These are phyloP conservation scores for Chaetomiaceae sp. DNA, from an alignment of 2,329 filamentous ascomycete species.

Conservation along the genomic window DNA sequence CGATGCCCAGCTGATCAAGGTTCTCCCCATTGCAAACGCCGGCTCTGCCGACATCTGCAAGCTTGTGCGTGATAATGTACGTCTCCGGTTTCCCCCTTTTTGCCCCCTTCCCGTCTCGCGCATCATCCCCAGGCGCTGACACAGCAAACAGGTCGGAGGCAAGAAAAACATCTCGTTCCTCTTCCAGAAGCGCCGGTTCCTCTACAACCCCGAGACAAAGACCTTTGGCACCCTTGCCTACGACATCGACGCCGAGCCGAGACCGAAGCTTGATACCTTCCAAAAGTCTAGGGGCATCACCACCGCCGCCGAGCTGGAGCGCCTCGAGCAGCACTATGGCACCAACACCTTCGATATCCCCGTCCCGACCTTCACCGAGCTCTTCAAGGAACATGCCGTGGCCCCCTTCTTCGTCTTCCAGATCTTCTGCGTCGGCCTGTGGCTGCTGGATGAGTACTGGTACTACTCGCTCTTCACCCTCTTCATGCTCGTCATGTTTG, in stretches of 20 bases:
- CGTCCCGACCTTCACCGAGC: slow-evolving; percentile 88
- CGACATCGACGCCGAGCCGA: slow-evolving; percentile 78
- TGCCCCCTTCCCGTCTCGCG: not conserved
- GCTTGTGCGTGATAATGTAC: slow-evolving; percentile 67
- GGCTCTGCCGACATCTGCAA: slow-evolving; percentile 83
- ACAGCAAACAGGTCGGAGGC: slow-evolving; percentile 52
- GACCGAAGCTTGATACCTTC: slow-evolving; percentile 71
- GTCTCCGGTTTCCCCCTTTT: slow-evolving; percentile 6
- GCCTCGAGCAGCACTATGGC: slow-evolving; percentile 88
- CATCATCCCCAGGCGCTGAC: not conserved
- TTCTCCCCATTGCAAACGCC: slow-evolving; percentile 84
- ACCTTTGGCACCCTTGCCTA: slow-evolving; percentile 81
- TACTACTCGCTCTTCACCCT: slow-evolving; percentile 99
- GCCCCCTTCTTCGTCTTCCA: slow-evolving; percentile 99
- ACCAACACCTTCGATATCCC: slow-evolving; percentile 96
- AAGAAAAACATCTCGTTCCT: slow-evolving; percentile 80
- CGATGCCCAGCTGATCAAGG: slow-evolving; percentile 82
- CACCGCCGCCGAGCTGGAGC: slow-evolving; percentile 68
- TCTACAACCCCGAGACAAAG: slow-evolving; percentile 67
- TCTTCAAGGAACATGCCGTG: slow-evolving; percentile 97
- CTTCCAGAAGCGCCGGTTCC: slow-evolving; percentile 96
- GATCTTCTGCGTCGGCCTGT: slow-evolving; percentile 95
- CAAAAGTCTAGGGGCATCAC: slow-evolving; percentile 74
- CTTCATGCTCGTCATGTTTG: slow-evolving; percentile 96
- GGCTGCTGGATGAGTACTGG: slow-evolving; percentile 99